Percentiles rank a stretch among this genome's conserved stretches.
phyloP scores from a whole-genome alignment of 208 protist species.

The Trypanosoma scelopori region DNA sequence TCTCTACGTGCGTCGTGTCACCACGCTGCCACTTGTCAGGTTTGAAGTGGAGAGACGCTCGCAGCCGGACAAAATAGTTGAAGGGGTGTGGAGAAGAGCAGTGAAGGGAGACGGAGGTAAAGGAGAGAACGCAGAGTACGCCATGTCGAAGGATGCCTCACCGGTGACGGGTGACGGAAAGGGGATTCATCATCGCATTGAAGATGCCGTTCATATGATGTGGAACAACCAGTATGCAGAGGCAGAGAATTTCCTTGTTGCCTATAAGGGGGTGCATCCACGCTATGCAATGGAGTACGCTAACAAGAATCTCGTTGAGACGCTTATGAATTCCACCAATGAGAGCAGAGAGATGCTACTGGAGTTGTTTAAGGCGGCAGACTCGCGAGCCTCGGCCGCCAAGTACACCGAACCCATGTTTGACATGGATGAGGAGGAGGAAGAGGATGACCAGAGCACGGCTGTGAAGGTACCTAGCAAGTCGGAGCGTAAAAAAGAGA shows the following conservation, averaged over 20 bases:
- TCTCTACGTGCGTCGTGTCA: too few species aligned
- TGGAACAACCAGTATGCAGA: conserved; percentile 88
- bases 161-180: conserved; percentile 16
- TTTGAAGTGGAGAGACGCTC: background rate
- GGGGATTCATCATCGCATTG: conserved; percentile 49
- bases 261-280: conserved; percentile 74
- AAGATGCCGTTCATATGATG: conserved; percentile 59
- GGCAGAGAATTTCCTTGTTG: conserved; percentile 47
- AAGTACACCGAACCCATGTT: conserved; percentile 80
- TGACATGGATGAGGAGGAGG: conserved; percentile 33
- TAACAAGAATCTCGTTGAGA: conserved; percentile 69
- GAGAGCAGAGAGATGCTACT: conserved; percentile 66
- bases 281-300: conserved; percentile 87
- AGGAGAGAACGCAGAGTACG: background rate
- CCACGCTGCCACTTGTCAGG: background rate
- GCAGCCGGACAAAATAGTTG: background rate
- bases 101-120: background rate
- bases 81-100: too few species aligned
- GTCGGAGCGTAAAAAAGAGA: conserved; percentile 41
- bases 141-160: conserved; percentile 11
- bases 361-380: conserved; percentile 76
- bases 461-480: conserved; percentile 19
- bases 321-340: conserved; percentile 83
- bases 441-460: conserved; percentile 28
- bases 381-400: conserved; percentile 65